Evolutionary conservation across 1,284 basidiomycete genomes (phyloP), one percentile per base, ranked within the genome.

Genomic region (Tylopilus sp.): DNA sequence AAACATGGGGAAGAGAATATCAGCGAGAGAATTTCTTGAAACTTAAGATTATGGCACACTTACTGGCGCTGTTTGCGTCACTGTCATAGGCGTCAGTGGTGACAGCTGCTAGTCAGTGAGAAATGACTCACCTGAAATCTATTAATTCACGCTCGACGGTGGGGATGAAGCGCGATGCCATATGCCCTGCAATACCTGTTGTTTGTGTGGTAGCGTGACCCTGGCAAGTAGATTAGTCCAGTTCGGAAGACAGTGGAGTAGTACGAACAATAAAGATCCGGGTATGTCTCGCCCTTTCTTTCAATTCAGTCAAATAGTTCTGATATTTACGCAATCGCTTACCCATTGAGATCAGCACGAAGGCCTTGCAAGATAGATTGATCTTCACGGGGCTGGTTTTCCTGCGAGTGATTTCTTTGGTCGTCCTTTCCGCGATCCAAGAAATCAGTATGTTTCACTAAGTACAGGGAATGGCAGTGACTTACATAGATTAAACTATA

Each of bases 101-200:
- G 52, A 61, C 72, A 70, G 16, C 41, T 44, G 4, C 9, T 33
- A 6, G 41, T 38, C 7, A 38, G 6, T 26, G 5, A 15, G 18
- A 10, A 29, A 22, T 39, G 12, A 80, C 89, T 79, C 76, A 94
- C 89, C 94, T 90, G 10, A 96, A 81, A 79, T 98, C 96, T 65
- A 98, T 91, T 0, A 93, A 95, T 80, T 98, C 97, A 69, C 97
- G 89, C 80, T 99, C 97, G 2, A 99, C 96, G 0, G 97, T 99
- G 1, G 96, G 95, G 66, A 99, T 97, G 77, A 98, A 98, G 18
- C 96, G 86, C 2, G 94, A 91, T 3, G 95, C 90, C 78, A 98
- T 89, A 74, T 97, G 95, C 0, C 95, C 96, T 8, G 93, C 94
- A 49, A 97, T 89, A 56, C 96, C 95, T 2, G 96, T 97, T 6